Evolutionary conservation across 805 yeast species (phyloP), one percentile per base, ranked within the genome.

Genomic region (Jamesozyma hellenica): DNA sequence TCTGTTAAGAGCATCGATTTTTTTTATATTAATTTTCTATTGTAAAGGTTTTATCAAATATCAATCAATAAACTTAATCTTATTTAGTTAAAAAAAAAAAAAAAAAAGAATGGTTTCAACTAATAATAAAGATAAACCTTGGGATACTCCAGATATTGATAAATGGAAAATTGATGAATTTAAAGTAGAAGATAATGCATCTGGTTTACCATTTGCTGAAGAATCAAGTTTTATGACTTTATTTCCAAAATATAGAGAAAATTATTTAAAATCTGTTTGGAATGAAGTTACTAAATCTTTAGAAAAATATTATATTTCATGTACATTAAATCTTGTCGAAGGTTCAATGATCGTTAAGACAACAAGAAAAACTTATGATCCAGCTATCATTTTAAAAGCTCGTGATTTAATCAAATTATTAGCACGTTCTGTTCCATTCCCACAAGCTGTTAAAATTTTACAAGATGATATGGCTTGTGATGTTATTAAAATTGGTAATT

Each of bases 81-180:
- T n/a, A n/a, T n/a, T n/a, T n/a, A n/a, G n/a, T n/a, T n/a, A n/a
- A n/a, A n/a, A n/a, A n/a, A n/a, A n/a, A n/a, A n/a, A n/a, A n/a
- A n/a, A n/a, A n/a, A n/a, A n/a, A n/a, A n/a, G n/a, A n/a, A 90
- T 90, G 98, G 86, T 82, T 18, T 85, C 96, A 2, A 85, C 94
- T 35, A 88, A 90, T 62, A 85, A 92, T 62, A 80, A 78, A 56
- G 97, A 92, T 53, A 90, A 90, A 63, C 97, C 97, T 39, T 88
- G 97, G 97, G 97, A 88, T 58, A 88, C 95, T 10, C 85, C 82
- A 16, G 96, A 87, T 51, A 79, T 88, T 42, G 95, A 88, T 60
- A 88, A 90, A 60, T 90, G 98, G 98, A 69, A 73, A 51, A 68
- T 77, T 28, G 95, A 85, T 28, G 94, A 86, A 42, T 92, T 92